Conservation (phyloP, 768 basidiomycete species). For the Hericium rajendrae region DNA sequence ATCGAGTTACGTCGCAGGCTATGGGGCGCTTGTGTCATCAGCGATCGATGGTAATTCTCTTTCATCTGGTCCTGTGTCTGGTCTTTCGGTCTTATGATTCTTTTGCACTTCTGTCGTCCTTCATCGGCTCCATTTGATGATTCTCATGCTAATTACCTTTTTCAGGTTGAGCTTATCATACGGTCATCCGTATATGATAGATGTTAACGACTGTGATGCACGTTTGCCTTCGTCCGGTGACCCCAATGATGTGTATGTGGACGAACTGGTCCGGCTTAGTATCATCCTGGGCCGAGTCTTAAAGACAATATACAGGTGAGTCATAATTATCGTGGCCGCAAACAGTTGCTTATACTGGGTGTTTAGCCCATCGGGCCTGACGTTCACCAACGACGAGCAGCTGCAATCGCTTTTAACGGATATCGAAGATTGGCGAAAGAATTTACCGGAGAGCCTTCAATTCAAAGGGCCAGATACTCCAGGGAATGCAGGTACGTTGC, state of each 20-base stretch:
- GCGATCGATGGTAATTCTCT: conserved; percentile 74
- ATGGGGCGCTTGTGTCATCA: conserved; percentile 92
- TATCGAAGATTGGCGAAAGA: conserved; percentile 67
- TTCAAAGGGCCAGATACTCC: conserved; percentile 66
- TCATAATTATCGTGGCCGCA: neutral
- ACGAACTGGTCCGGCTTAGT: conserved; percentile 86
- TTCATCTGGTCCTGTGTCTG: conserved; percentile 1
- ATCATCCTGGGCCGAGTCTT: conserved; percentile 85
- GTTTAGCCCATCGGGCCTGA: conserved; percentile 75
- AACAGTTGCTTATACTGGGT: neutral
- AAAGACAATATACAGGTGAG: conserved; percentile 88
- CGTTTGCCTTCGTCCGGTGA: conserved; percentile 86
- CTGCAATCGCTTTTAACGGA: conserved; percentile 55
- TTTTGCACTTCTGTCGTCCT: neutral
- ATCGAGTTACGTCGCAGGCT: conserved; percentile 83
- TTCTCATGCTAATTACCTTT: conserved; percentile 6
- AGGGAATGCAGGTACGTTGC: conserved; percentile 52
- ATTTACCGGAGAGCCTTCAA: conserved; percentile 67
- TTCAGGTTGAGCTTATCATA: conserved; percentile 77
- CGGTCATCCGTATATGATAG: conserved; percentile 94
- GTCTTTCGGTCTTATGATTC: neutral
- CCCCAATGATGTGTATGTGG: conserved; percentile 68
- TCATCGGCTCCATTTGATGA: neutral
- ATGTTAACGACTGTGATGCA: conserved; percentile 93
- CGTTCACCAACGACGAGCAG: conserved; percentile 74